These are phyloP conservation scores for Acanthamoeba comandoni DNA, from an alignment of 208 protist species.

Conservation along the genomic window DNA sequence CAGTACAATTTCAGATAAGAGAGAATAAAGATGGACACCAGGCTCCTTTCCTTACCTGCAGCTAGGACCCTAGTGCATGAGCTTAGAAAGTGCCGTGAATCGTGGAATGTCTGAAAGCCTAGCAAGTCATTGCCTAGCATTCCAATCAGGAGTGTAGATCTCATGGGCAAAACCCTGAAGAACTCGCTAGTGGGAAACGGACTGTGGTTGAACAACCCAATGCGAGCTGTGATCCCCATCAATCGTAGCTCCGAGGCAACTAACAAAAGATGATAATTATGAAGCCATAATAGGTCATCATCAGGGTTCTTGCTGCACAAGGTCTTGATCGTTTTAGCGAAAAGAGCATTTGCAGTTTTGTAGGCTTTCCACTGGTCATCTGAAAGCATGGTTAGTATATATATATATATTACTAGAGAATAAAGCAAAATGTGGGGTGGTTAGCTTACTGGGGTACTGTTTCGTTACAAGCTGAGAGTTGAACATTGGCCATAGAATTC, in stretches of 20 bases:
- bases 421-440: too few species aligned
- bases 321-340: slow-evolving; percentile 39
- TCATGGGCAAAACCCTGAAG: slow-evolving; percentile 85
- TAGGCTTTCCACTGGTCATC: slow-evolving; percentile 63
- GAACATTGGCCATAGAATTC: slow-evolving; percentile 66
- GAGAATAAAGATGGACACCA: too few species aligned
- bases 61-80: slow-evolving; percentile 84
- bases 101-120: slow-evolving; percentile 87
- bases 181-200: slow-evolving; percentile 88
- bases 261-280: slow-evolving; percentile 56
- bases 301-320: not conserved
- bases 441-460: slow-evolving; percentile 14
- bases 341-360: slow-evolving; percentile 51
- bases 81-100: slow-evolving; percentile 85
- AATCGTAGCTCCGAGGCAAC: slow-evolving; percentile 42
- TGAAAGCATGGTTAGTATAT: not conserved
- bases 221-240: slow-evolving; percentile 30
- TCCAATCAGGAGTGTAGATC: slow-evolving; percentile 85
- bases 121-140: slow-evolving; percentile 86
- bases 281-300: slow-evolving; percentile 67
- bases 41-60: too few species aligned
- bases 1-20: too few species aligned
- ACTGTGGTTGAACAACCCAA: slow-evolving; percentile 89
- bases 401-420: too few species aligned
- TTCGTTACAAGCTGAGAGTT: slow-evolving; percentile 75